Percentiles rank a stretch among this genome's conserved stretches.
phyloP scores from a whole-genome alignment of 805 yeast species.

The Wickerhamomyces kurtzmanii region DNA sequence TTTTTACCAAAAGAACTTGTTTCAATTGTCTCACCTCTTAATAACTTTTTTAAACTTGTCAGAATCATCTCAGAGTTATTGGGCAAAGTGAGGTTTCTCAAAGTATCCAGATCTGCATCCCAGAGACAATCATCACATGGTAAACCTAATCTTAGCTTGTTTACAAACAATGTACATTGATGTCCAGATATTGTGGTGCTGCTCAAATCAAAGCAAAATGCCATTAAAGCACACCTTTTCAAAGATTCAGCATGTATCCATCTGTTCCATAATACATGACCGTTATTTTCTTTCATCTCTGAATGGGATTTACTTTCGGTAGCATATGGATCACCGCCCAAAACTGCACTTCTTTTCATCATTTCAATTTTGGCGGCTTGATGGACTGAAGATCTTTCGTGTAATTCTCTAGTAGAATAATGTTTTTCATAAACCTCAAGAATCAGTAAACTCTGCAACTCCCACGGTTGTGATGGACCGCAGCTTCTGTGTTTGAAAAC shows the following conservation, averaged over 20 bases:
- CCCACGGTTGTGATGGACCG: slow-evolving; percentile 5
- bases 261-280: slow-evolving; percentile 12
- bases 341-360: slow-evolving; percentile 56
- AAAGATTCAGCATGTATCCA: slow-evolving; percentile 73
- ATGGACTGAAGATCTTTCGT: slow-evolving; percentile 72
- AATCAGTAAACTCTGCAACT: slow-evolving; percentile 51
- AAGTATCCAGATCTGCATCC: slow-evolving; percentile 43
- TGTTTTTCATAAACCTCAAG: slow-evolving; percentile 69
- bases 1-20: slow-evolving; percentile 43
- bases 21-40: slow-evolving; percentile 2
- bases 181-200: slow-evolving; percentile 68
- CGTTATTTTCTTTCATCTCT: slow-evolving; percentile 1
- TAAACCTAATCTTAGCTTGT: slow-evolving; percentile 41
- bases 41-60: slow-evolving; percentile 30
- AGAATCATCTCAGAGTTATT: slow-evolving; percentile 1
- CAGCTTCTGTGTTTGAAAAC: slow-evolving; percentile 42
- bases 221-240: slow-evolving; percentile 67
- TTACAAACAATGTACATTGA: slow-evolving; percentile 35
- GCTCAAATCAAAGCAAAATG: slow-evolving; percentile 64
- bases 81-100: slow-evolving; percentile 30
- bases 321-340: slow-evolving; percentile 50
- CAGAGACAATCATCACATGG: slow-evolving; percentile 50
- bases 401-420: slow-evolving; percentile 52
- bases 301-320: slow-evolving; percentile 2
- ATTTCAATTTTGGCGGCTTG: slow-evolving; percentile 77